Evolutionary conservation across 768 basidiomycete genomes (phyloP), one percentile per base, ranked within the genome.

Genomic region (Mycena floridula): DNA sequence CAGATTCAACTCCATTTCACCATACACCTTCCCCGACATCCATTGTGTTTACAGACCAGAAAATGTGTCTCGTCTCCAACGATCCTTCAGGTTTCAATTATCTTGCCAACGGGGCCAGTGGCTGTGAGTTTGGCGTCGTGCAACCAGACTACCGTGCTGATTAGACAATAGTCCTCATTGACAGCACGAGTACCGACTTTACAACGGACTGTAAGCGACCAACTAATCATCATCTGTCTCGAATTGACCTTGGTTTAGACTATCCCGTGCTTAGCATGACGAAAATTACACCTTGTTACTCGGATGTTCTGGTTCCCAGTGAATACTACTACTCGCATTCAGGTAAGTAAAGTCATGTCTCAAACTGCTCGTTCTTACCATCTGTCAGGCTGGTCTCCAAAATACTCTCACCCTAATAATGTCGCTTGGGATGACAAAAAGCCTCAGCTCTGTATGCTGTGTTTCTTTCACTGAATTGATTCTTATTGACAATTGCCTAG

Each of bases 221-320:
- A n/a, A n/a, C n/a, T n/a, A n/a, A n/a, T n/a, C n/a, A n/a, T n/a
- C n/a, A n/a, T n/a, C n/a, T n/a, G n/a, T n/a, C n/a, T n/a, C n/a
- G n/a, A n/a, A n/a, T n/a, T n/a, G n/a, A n/a, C n/a, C n/a, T n/a
- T n/a, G n/a, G n/a, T n/a, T n/a, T n/a, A n/a, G n/a, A n/a, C 2
- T 54, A 46, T 30, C 53, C 53, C 20, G 36, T 54, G 3, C 12
- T 54, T 4, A 35, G 32, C 7, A 18, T 35, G 13, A 35, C 32
- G 15, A 35, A 7, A 18, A 35, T 35, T 18, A 30, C 37, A n/a
- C 50, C 53, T 7, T 54, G 53, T 26, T 54, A 50, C 30, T 35
- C 50, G 3, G 53, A 54, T 16, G 51, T 54, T 24, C 50, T 54
- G 20, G 47, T 54, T 18, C 53, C 53, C 12, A 51, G 45, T 30